Conservation (phyloP, 2,329 filamentous ascomycete genomes). For the Pseudogymnoascus destructans region DNA sequence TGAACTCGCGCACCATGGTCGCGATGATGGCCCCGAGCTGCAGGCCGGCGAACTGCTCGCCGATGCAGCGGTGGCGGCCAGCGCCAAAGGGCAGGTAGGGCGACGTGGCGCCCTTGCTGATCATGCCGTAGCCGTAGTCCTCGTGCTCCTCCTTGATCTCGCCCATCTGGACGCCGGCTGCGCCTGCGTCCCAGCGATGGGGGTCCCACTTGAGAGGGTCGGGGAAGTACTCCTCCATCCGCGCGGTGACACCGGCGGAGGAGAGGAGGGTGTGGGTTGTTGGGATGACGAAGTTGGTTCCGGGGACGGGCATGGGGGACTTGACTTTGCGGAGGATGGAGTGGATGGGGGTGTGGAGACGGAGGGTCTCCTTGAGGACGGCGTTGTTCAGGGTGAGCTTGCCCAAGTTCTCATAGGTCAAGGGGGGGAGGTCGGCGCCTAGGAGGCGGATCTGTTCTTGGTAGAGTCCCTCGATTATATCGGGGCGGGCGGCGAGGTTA, state of each 20-base stretch:
- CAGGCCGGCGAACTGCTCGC: slow-evolving; percentile 90
- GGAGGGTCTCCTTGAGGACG: slow-evolving; percentile 83
- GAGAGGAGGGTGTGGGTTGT: slow-evolving; percentile 69
- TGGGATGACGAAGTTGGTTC: slow-evolving; percentile 72
- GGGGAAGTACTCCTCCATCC: slow-evolving; percentile 64
- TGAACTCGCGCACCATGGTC: slow-evolving; percentile 64
- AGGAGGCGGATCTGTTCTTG: slow-evolving; percentile 65
- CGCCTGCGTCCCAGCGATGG: slow-evolving; percentile 70
- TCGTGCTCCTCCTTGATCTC: slow-evolving; percentile 57
- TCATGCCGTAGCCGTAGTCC: slow-evolving; percentile 87
- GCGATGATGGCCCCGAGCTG: slow-evolving; percentile 80
- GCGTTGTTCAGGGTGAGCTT: slow-evolving; percentile 71
- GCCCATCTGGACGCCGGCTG: slow-evolving; percentile 38
- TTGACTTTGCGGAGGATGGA: slow-evolving; percentile 90
- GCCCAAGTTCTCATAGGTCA: slow-evolving; percentile 65
- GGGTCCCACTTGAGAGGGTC: slow-evolving; percentile 77
- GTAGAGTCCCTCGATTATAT: slow-evolving; percentile 69
- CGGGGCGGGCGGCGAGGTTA: slow-evolving; percentile 61
- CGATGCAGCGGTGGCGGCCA: slow-evolving; percentile 85
- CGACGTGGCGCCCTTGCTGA: slow-evolving; percentile 79
- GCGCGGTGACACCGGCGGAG: slow-evolving; percentile 69
- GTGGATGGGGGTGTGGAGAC: slow-evolving; percentile 85
- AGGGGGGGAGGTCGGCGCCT: slow-evolving; percentile 59
- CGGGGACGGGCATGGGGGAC: slow-evolving; percentile 69
- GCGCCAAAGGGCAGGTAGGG: slow-evolving; percentile 93